Evolutionary conservation across 176 grass and related monocot genomes (phyloP).

Genomic region (Secale cereale): DNA sequence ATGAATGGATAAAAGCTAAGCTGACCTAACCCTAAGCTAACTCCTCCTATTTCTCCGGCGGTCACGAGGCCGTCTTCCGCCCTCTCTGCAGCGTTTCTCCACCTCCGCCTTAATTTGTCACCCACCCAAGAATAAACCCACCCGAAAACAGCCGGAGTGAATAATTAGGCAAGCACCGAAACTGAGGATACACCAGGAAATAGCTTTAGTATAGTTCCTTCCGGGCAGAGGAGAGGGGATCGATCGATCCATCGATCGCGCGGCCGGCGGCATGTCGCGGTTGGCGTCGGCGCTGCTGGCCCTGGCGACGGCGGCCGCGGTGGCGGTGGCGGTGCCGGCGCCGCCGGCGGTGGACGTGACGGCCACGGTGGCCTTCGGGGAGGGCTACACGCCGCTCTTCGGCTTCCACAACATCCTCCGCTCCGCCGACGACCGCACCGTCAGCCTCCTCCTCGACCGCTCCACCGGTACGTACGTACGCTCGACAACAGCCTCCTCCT

Average conservation of each 20-base stretch:
- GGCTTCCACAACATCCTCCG: conserved; percentile 58
- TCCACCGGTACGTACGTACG: conserved; percentile 35
- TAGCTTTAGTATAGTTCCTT: not conserved
- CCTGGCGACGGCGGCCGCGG: not conserved
- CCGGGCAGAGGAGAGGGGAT: not conserved
- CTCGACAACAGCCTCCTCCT: conserved; percentile 49
- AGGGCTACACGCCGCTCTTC: conserved; percentile 32
- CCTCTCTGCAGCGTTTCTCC: not conserved
- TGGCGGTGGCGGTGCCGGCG: not conserved
- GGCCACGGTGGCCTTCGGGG: not conserved
- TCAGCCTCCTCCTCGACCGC: conserved; percentile 78
- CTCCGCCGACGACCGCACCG: conserved; percentile 57
- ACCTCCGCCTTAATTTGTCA: not conserved
- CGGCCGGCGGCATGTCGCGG: not conserved
- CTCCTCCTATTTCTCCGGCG: not conserved
- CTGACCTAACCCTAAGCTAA: no score
- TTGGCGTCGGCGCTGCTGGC: not conserved
- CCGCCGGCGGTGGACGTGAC: not conserved
- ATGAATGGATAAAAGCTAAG: not conserved
- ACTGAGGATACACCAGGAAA: not conserved
- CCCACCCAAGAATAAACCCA: not conserved
- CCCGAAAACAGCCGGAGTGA: not conserved
- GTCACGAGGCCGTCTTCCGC: not conserved
- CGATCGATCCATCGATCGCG: not conserved
- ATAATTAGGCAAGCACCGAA: not conserved